Percentiles rank a stretch among this genome's conserved stretches.
Conservation (phyloP, 1,284 basidiomycete genomes). For the Xerocomus minutiporus region DNA sequence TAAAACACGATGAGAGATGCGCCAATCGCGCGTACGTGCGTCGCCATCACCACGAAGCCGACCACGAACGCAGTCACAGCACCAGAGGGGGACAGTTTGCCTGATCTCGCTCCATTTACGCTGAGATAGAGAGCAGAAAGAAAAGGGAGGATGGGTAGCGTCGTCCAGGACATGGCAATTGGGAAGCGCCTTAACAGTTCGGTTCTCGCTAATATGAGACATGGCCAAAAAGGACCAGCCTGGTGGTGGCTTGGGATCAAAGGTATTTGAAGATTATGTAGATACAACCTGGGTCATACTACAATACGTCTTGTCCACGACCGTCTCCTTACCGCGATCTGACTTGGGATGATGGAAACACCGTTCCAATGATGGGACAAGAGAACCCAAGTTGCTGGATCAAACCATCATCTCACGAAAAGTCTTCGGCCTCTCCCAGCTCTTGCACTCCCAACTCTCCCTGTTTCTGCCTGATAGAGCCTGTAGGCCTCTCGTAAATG, state of each 20-base stretch:
- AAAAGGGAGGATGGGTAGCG: slow-evolving; percentile 30
- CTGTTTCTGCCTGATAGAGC: slow-evolving; percentile 76
- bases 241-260: too few relatives aligned
- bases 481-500: slow-evolving; percentile 86
- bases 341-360: too few relatives aligned
- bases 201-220: neutral
- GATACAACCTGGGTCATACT: too few relatives aligned
- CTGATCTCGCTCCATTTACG: slow-evolving; percentile 39
- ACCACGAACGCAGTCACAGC: slow-evolving; percentile 72
- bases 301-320: too few relatives aligned
- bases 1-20: slow-evolving; percentile 79
- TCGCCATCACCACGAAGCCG: slow-evolving; percentile 63
- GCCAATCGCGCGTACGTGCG: slow-evolving; percentile 64
- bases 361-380: too few relatives aligned
- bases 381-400: too few relatives aligned
- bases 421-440: slow-evolving; percentile 61
- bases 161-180: slow-evolving; percentile 16
- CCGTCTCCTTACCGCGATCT: too few relatives aligned
- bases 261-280: too few relatives aligned
- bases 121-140: slow-evolving; percentile 38
- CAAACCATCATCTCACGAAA: slow-evolving; percentile 42
- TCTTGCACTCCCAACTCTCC: slow-evolving; percentile 69
- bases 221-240: too few relatives aligned
- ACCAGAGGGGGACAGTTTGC: slow-evolving; percentile 65
- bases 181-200: neutral